A percentile compares a stretch with the other conserved stretches of the same genome.
Conservation (phyloP, 106 monocot species). For the Dendrobium chrysotoxum region DNA sequence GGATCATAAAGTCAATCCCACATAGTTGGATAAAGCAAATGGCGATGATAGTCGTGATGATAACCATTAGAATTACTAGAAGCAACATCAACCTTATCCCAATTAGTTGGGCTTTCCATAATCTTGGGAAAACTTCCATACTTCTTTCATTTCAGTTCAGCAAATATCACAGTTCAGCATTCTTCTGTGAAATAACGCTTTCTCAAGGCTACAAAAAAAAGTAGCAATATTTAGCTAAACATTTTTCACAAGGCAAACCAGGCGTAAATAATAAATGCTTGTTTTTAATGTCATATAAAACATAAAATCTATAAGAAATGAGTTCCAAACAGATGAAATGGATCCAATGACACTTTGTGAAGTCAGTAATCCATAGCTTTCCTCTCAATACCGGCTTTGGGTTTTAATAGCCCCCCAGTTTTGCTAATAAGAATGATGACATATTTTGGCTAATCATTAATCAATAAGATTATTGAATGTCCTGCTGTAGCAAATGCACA, state of each 20-base stretch:
- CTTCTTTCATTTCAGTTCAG: no score
- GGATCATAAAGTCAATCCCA: no score
- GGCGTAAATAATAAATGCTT: neutral
- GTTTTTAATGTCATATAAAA: neutral
- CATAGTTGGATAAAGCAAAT: no score
- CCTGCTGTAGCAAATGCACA: neutral
- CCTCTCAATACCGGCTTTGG: no score
- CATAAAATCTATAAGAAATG: neutral
- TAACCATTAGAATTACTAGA: no score
- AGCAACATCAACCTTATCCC: neutral
- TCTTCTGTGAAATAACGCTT: no score
- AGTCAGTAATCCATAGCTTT: no score
- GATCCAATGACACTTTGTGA: no score
- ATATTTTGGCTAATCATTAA: neutral
- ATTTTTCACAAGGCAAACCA: neutral
- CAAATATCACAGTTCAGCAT: no score
- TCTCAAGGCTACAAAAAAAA: neutral
- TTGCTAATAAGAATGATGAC: neutral
- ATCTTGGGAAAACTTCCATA: no score
- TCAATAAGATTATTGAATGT: neutral
- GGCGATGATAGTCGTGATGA: no score
- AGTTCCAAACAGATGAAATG: no score
- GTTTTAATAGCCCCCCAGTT: neutral
- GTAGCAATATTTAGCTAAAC: neutral
- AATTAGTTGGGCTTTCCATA: neutral